A percentile compares a stretch with the other conserved stretches of the same genome.
These are phyloP conservation scores for Rosa multiflora DNA, from an alignment of 306 rosid genomes.

Conservation along the genomic window DNA sequence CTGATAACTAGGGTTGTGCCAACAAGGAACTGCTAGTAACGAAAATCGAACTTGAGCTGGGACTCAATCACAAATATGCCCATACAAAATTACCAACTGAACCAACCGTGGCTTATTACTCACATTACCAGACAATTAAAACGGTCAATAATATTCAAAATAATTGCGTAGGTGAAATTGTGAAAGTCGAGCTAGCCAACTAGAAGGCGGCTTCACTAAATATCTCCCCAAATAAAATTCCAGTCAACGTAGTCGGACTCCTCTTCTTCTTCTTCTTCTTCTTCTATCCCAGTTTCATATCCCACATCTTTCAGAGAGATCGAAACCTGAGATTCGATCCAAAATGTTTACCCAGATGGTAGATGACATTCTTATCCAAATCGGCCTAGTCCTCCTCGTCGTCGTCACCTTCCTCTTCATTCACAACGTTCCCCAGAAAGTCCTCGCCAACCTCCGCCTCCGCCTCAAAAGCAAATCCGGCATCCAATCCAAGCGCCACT, in stretches of 20 bases:
- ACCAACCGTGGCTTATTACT: too few species aligned
- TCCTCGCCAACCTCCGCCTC: conserved; percentile 48
- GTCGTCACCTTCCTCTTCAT: conserved; percentile 51
- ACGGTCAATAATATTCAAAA: too few species aligned
- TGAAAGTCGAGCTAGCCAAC: neutral
- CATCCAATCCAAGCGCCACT: conserved; percentile 66
- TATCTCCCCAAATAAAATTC: neutral
- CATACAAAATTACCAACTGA: too few species aligned
- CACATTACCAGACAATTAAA: too few species aligned
- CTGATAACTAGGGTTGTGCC: too few species aligned
- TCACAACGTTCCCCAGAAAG: conserved; percentile 59
- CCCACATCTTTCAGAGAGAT: conserved; percentile 1
- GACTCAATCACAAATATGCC: too few species aligned
- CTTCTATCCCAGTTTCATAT: neutral
- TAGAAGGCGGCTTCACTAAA: neutral
- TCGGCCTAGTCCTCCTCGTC: conserved; percentile 37
- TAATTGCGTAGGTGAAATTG: too few species aligned
- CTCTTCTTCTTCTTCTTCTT: neutral
- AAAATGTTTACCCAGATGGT: conserved; percentile 35
- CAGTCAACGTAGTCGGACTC: neutral
- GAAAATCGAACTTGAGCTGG: too few species aligned
- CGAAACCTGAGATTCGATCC: neutral
- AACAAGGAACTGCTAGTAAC: too few species aligned
- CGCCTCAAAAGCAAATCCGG: conserved; percentile 40
- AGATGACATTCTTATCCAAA: conserved; percentile 57